A percentile compares a stretch with the other conserved stretches of the same genome.
These are phyloP conservation scores for Thelonectria discophora DNA, from an alignment of 2,329 filamentous ascomycete genomes.

Conservation along the genomic window DNA sequence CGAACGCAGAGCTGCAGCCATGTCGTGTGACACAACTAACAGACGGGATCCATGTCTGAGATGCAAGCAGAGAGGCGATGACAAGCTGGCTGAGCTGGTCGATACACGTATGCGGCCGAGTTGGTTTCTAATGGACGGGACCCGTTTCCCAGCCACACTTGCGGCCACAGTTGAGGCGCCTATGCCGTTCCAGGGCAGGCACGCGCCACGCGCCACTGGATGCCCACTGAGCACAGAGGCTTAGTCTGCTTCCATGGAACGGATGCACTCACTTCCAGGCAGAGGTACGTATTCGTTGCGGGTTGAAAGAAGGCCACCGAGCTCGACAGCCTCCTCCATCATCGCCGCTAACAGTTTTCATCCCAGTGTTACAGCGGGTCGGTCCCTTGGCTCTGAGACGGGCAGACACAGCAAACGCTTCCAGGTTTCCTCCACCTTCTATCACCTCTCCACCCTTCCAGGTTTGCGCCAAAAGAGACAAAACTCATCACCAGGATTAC, in stretches of 20 bases:
- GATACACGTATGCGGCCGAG: slow-evolving; percentile 15
- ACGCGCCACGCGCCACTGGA: slow-evolving; percentile 8
- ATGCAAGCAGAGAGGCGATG: slow-evolving; percentile 15
- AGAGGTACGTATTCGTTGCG: neutral
- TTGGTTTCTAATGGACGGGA: neutral
- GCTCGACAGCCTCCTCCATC: slow-evolving; percentile 37
- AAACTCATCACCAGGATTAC: slow-evolving; percentile 25
- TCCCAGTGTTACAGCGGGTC: slow-evolving; percentile 21
- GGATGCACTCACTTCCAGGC: neutral
- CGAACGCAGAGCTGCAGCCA: neutral
- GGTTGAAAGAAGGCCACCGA: slow-evolving; percentile 6
- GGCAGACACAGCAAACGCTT: neutral
- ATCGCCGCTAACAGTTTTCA: slow-evolving; percentile 36
- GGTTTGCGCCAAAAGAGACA: slow-evolving; percentile 36
- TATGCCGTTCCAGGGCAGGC: slow-evolving; percentile 3
- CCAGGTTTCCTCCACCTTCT: slow-evolving; percentile 25
- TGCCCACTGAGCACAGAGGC: neutral
- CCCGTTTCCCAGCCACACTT: slow-evolving; percentile 21
- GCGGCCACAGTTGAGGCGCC: slow-evolving; percentile 14
- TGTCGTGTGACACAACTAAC: slow-evolving; percentile 24
- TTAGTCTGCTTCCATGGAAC: slow-evolving; percentile 1
- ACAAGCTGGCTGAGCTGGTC: slow-evolving; percentile 1
- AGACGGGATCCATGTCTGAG: slow-evolving; percentile 9
- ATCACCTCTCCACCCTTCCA: slow-evolving; percentile 31
- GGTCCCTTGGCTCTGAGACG: slow-evolving; percentile 8